These are phyloP conservation scores for Carex kokanica DNA, from an alignment of 176 grass and related monocot genomes.

Conservation along the genomic window DNA sequence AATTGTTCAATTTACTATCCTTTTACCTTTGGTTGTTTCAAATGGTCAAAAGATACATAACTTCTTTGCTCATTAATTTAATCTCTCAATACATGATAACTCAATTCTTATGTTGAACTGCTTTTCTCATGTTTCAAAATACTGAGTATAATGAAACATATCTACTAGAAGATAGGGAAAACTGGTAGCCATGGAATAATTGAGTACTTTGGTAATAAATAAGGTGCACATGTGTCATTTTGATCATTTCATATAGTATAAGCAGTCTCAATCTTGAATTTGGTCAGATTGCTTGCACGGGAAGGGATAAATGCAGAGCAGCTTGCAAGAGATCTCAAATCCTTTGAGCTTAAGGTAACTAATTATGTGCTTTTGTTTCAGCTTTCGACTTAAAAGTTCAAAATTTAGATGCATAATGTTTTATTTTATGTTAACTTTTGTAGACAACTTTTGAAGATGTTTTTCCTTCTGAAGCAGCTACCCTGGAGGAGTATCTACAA, in stretches of 20 bases:
- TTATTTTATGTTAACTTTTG: conserved; percentile 13
- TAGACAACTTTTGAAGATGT: conserved; percentile 97
- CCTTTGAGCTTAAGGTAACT: conserved; percentile 93
- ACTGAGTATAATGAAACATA: background rate
- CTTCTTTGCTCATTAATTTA: background rate
- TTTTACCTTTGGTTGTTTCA: conserved; percentile 3
- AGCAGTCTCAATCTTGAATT: conserved; percentile 2
- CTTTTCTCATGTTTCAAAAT: background rate
- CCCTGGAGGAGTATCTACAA: conserved; percentile 88
- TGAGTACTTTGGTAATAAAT: background rate
- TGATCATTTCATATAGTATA: conserved; percentile 31
- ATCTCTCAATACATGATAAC: background rate
- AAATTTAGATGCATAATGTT: background rate
- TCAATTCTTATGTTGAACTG: background rate
- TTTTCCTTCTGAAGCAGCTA: conserved; percentile 88
- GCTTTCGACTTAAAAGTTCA: background rate
- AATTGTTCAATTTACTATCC: background rate
- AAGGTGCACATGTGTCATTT: background rate
- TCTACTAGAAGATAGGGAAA: background rate
- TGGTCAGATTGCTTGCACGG: conserved; percentile 68
- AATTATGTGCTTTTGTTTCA: background rate
- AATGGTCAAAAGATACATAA: background rate
- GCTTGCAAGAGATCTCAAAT: conserved; percentile 91
- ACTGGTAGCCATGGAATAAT: background rate
- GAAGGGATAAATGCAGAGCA: conserved; percentile 92